Evolutionary conservation across 2,329 filamentous ascomycete species (phyloP).

Genomic region (Penicillium verrucosum): DNA sequence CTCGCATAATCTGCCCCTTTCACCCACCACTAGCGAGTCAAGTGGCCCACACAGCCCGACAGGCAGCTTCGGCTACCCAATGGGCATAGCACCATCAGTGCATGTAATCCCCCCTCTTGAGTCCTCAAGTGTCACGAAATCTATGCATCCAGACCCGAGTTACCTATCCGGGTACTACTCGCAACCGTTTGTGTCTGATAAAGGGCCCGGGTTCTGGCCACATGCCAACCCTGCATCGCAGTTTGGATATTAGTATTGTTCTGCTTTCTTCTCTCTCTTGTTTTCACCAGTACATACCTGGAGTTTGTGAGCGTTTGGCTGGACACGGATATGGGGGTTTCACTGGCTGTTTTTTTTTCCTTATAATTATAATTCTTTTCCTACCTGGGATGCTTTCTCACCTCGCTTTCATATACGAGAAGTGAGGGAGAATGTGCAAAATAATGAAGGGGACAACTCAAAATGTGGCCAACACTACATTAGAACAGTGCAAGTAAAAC

Average conservation of each 20-base stretch:
- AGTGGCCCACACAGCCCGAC: constrained; percentile 22
- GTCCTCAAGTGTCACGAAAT: constrained; percentile 6
- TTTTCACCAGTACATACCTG: not conserved
- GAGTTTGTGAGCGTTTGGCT: constrained; percentile 6
- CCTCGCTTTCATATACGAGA: not conserved
- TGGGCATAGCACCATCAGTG: constrained; percentile 9
- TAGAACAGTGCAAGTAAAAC: not conserved
- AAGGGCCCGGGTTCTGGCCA: constrained; percentile 19
- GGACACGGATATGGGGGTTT: not conserved
- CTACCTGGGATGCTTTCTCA: not conserved
- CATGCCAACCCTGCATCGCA: constrained; percentile 8
- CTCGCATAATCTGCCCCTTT: constrained; percentile 13
- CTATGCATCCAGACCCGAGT: constrained; percentile 8
- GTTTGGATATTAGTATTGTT: constrained; percentile 18
- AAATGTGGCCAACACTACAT: not conserved
- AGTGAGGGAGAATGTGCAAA: not conserved
- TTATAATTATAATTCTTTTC: not conserved
- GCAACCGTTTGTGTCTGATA: constrained; percentile 12
- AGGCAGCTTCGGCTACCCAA: constrained; percentile 12
- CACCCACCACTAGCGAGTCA: constrained; percentile 22
- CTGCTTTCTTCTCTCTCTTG: not conserved
- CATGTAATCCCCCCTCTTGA: constrained; percentile 10
- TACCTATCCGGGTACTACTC: constrained; percentile 18
- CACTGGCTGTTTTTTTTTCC: not conserved
- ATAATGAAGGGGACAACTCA: not conserved